A percentile compares a stretch with the other conserved stretches of the same genome.
These are phyloP conservation scores for Apiotrichum gracile DNA, from an alignment of 1,284 basidiomycete genomes.

Conservation along the genomic window DNA sequence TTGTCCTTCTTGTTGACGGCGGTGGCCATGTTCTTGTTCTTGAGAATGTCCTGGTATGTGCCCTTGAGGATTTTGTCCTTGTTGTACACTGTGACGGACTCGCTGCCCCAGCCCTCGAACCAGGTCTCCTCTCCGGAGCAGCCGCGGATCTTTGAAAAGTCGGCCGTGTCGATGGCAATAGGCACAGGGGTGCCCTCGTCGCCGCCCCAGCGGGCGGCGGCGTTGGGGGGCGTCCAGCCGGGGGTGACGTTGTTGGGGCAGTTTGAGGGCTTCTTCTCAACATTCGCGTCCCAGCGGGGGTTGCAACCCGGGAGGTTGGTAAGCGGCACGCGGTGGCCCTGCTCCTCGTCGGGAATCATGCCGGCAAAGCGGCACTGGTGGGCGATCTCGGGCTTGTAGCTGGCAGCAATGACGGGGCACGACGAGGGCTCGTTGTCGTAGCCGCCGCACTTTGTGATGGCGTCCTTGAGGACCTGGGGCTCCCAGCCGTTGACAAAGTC, in stretches of 20 bases:
- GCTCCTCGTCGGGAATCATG: constrained; percentile 12
- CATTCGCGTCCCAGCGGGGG: constrained; percentile 6
- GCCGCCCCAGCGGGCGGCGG: too few relatives aligned
- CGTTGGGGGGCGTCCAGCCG: constrained; percentile 1
- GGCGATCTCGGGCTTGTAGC: constrained; percentile 3
- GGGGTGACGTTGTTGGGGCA: constrained; percentile 2
- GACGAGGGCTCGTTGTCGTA: constrained; percentile 1
- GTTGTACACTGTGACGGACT: too few relatives aligned
- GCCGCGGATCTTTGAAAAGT: too few relatives aligned
- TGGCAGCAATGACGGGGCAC: background rate
- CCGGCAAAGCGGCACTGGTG: constrained; percentile 9
- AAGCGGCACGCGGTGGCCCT: constrained; percentile 5
- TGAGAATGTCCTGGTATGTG: too few relatives aligned
- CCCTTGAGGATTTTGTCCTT: too few relatives aligned
- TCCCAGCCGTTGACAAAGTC: constrained; percentile 36
- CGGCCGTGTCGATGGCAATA: too few relatives aligned
- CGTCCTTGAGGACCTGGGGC: background rate
- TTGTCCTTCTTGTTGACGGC: too few relatives aligned
- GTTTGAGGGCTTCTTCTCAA: background rate
- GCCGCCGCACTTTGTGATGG: constrained; percentile 5
- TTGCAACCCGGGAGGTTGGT: constrained; percentile 13
- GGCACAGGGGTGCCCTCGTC: too few relatives aligned
- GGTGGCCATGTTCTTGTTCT: too few relatives aligned
- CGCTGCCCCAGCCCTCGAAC: too few relatives aligned
- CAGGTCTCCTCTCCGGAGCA: too few relatives aligned